phyloP scores from a whole-genome alignment of 495 filamentous ascomycete genomes.

The Tuber umbilicatum region DNA sequence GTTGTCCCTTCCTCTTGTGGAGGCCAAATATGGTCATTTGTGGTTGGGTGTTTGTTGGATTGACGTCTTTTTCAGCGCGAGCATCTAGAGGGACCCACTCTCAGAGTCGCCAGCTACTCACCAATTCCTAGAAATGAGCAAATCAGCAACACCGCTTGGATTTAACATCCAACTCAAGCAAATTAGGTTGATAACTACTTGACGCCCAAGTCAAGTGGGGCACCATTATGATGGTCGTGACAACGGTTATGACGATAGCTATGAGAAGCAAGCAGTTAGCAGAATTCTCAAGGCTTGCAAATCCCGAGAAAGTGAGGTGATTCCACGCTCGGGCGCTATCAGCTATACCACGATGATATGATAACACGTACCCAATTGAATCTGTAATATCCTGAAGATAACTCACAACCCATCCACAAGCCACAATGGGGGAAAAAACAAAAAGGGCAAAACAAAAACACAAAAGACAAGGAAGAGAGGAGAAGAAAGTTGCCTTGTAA shows the following conservation, averaged over 20 bases:
- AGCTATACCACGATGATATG: background rate
- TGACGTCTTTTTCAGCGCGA: conserved; percentile 5
- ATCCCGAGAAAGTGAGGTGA: background rate
- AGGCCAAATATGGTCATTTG: background rate
- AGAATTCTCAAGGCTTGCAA: background rate
- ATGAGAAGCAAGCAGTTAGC: background rate
- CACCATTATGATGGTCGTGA: background rate
- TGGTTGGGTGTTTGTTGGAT: background rate
- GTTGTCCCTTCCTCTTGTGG: conserved; percentile 3
- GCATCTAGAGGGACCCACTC: background rate
- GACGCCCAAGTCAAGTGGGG: background rate
- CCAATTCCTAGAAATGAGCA: background rate
- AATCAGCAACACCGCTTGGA: background rate
- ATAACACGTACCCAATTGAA: background rate
- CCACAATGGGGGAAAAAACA: background rate
- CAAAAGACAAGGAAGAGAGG: background rate
- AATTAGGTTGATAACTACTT: background rate
- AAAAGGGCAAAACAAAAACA: conserved; percentile 1
- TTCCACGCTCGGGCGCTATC: background rate
- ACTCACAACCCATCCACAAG: background rate
- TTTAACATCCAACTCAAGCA: background rate
- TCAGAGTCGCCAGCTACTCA: background rate
- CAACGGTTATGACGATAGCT: background rate
- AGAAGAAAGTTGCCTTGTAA: background rate
- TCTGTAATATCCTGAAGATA: background rate